Base-by-base conservation (phyloP, 495 filamentous ascomycete genomes). In the Neurospora sp. region DNA sequence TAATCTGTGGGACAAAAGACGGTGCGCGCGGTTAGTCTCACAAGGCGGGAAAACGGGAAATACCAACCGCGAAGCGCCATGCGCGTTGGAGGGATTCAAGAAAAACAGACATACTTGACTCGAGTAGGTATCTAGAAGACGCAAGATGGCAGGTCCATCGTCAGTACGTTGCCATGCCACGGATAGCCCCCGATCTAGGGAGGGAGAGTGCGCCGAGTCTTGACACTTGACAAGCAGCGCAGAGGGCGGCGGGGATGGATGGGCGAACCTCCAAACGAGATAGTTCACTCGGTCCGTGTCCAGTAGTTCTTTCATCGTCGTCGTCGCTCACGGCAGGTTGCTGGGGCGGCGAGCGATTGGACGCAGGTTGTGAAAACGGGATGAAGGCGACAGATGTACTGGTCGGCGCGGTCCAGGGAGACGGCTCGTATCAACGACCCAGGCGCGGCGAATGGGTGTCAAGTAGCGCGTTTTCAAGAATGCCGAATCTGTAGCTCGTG, bases 221-320 rank as follows among this genome's bases (percentile, higher is more conserved):
- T 79, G 74, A 74, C 74, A 75, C 75, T 76, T 72, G 73, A 70
- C 59, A 42, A 74, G 84, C 80, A 66, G 54, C 54, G 54, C 27
- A 35, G 31, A 66, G 54, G 54, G 54, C 75, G 73, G 74, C 73
- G 75, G 76, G 70, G 70, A 48, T 71, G 37, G 48, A 35, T 39
- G 38, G 44, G 88, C 93, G 83, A 88, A 98, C 93, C 94, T 94
- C 93, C 94, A 97, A 86, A 99, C 93, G 85, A 99, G 87, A 87
- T 95, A 98, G 88, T 98, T 99, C 86, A 98, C 89, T 85, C 95
- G 92, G 86, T 98, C 90, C 75, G 94, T 95, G 82, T 93, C 92
- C 79, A 99, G 88, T 74, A 83, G 78, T 79, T 89, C 87, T 81
- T 89, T 89, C 86, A 88, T 87, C 72, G 77, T 84, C 78, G 81